These are phyloP conservation scores for Trichosporon faecale DNA, from an alignment of 1,284 basidiomycete genomes.

Conservation along the genomic window DNA sequence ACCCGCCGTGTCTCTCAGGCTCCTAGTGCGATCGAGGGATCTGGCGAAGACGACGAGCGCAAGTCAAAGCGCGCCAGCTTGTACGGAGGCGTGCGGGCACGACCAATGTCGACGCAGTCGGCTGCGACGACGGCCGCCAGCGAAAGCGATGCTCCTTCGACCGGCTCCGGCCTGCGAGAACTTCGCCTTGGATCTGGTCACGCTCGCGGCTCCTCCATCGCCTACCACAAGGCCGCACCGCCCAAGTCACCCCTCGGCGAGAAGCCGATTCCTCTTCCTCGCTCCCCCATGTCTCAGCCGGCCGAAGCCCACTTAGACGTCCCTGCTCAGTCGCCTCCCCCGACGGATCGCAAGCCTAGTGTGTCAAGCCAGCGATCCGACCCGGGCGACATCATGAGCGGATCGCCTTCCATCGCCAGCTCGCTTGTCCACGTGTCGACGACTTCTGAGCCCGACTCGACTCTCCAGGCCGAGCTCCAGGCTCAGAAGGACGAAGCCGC, in stretches of 20 bases:
- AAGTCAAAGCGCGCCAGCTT: conserved; percentile 20
- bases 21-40: conserved; percentile 42
- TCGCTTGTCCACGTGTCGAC: background rate
- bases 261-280: background rate
- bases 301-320: background rate
- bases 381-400: background rate
- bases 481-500: conserved; percentile 10
- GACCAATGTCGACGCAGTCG: conserved; percentile 12
- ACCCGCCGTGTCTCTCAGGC: conserved; percentile 14
- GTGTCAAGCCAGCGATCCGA: background rate
- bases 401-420: background rate
- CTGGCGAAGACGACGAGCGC: conserved; percentile 3
- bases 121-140: background rate
- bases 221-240: background rate
- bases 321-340: background rate
- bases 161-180: conserved; percentile 38
- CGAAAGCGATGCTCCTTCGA: conserved; percentile 14
- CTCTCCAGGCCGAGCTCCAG: background rate
- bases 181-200: conserved; percentile 34
- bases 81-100: conserved; percentile 16
- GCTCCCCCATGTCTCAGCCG: background rate
- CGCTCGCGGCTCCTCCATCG: conserved; percentile 1
- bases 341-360: background rate
- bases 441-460: background rate
- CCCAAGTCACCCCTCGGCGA: background rate